Conservation (phyloP, 371 early-diverging fungal species). For the Blakeslea trispora region DNA sequence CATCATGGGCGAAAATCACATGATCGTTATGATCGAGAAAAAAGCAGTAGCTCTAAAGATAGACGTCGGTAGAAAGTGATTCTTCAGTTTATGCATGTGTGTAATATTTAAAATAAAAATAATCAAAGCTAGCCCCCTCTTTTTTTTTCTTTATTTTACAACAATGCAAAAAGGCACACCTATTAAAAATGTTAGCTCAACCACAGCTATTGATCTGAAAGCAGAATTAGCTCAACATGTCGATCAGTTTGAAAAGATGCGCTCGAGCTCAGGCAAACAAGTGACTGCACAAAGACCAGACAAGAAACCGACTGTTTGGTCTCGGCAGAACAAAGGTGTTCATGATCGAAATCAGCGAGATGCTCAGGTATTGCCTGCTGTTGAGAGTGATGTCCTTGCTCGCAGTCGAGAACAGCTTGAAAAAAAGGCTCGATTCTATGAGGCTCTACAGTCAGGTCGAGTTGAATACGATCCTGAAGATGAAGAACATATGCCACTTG, state of each 20-base stretch:
- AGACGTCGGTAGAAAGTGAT: constrained; percentile 9
- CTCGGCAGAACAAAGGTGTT: constrained; percentile 63
- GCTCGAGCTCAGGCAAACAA: constrained; percentile 35
- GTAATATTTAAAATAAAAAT: too few species aligned
- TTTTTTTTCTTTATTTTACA: background rate
- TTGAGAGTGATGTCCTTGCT: constrained; percentile 36
- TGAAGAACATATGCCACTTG: constrained; percentile 39
- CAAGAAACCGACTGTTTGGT: constrained; percentile 61
- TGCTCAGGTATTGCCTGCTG: constrained; percentile 30
- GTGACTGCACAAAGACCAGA: constrained; percentile 26
- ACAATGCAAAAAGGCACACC: constrained; percentile 10
- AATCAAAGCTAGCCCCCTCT: too few species aligned
- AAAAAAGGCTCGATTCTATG: constrained; percentile 69
- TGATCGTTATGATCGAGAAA: background rate
- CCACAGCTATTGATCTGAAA: constrained; percentile 43
- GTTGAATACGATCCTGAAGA: constrained; percentile 29
- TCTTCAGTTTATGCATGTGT: too few species aligned
- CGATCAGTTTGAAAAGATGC: constrained; percentile 37
- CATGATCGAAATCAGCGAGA: constrained; percentile 38
- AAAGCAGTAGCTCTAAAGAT: background rate
- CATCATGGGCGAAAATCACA: constrained; percentile 1
- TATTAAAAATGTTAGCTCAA: constrained; percentile 33
- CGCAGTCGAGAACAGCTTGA: constrained; percentile 62
- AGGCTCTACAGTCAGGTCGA: constrained; percentile 46
- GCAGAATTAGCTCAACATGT: constrained; percentile 43